A percentile compares a stretch with the other conserved stretches of the same genome.
Evolutionary conservation across 345 rosid species (phyloP).

Genomic region (Salix dunnii): DNA sequence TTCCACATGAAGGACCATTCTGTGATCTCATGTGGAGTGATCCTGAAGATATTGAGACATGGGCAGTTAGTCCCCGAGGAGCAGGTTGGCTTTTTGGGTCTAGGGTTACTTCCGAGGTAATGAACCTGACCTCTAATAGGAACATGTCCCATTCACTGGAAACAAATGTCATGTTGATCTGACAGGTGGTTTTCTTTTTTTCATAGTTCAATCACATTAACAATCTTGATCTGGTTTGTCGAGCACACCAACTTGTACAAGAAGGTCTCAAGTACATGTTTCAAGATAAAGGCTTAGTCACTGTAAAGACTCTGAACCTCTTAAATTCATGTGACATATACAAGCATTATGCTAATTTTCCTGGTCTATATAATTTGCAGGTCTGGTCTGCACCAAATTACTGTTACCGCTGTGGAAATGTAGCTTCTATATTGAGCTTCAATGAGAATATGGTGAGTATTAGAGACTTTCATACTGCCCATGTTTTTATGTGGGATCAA

Average conservation of each 20-base stretch:
- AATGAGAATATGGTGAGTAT: conserved; percentile 81
- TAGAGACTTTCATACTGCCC: background rate
- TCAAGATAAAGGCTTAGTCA: conserved; percentile 98
- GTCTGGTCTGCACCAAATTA: conserved; percentile 99
- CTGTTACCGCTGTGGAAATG: conserved; percentile 99
- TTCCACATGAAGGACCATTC: conserved; percentile 99
- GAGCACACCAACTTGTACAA: conserved; percentile 99
- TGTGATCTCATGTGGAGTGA: conserved; percentile 99
- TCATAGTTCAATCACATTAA: conserved; percentile 92
- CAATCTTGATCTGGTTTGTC: conserved; percentile 91
- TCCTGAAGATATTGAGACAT: conserved; percentile 99
- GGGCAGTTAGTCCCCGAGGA: conserved; percentile 99
- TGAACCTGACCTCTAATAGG: background rate
- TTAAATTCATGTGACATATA: background rate
- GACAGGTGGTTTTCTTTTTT: background rate
- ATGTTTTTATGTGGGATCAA: background rate
- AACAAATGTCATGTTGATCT: conserved; percentile 12
- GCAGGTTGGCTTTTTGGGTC: conserved; percentile 99
- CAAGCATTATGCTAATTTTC: conserved; percentile 20
- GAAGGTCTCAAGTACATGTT: conserved; percentile 99
- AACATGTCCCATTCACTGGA: background rate
- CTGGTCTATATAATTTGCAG: conserved; percentile 39
- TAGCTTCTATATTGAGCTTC: conserved; percentile 97
- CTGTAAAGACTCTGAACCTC: conserved; percentile 47
- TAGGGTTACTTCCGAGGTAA: conserved; percentile 96